Conservation (phyloP, 768 basidiomycete genomes). For the Tubosaeta brunneosetosa region DNA sequence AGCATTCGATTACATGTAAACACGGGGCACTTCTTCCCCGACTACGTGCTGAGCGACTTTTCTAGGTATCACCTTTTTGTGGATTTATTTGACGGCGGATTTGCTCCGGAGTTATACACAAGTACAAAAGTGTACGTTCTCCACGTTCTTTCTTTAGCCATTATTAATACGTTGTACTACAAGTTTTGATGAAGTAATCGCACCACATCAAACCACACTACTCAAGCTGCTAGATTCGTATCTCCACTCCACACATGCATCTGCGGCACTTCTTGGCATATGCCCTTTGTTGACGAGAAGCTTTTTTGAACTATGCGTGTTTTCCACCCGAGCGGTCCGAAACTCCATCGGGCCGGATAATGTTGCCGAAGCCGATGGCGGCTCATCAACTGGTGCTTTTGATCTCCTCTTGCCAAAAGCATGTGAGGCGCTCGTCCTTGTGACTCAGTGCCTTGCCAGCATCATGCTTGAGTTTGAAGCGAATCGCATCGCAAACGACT, state of each 20-base stretch:
- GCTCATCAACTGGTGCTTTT: slow-evolving; percentile 36
- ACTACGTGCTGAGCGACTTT: slow-evolving; percentile 13
- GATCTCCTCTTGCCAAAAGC: slow-evolving; percentile 74
- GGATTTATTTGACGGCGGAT: slow-evolving; percentile 55
- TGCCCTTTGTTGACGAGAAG: slow-evolving; percentile 56
- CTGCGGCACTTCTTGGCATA: slow-evolving; percentile 38
- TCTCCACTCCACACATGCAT: slow-evolving; percentile 51
- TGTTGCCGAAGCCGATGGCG: not conserved
- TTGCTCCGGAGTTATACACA: slow-evolving; percentile 56
- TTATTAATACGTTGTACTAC: slow-evolving; percentile 13
- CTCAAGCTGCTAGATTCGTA: slow-evolving; percentile 86
- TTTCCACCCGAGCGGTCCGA: slow-evolving; percentile 50
- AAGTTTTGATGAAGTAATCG: slow-evolving; percentile 67
- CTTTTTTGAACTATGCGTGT: slow-evolving; percentile 59
- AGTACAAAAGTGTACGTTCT: slow-evolving; percentile 55
- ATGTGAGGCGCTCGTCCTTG: slow-evolving; percentile 75
- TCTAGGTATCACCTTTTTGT: slow-evolving; percentile 61
- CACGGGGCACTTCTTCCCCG: not conserved
- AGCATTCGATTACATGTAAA: slow-evolving; percentile 75
- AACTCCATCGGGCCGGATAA: slow-evolving; percentile 37
- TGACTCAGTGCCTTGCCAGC: slow-evolving; percentile 70
- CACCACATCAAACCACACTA: slow-evolving; percentile 82
- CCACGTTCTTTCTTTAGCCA: not conserved
- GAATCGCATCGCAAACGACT: slow-evolving; percentile 27
- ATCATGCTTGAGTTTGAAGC: slow-evolving; percentile 43